Evolutionary conservation across 352 stramenopile species (phyloP), one percentile per base, ranked within the genome.

Genomic region (Globisporangium mamillatum): DNA sequence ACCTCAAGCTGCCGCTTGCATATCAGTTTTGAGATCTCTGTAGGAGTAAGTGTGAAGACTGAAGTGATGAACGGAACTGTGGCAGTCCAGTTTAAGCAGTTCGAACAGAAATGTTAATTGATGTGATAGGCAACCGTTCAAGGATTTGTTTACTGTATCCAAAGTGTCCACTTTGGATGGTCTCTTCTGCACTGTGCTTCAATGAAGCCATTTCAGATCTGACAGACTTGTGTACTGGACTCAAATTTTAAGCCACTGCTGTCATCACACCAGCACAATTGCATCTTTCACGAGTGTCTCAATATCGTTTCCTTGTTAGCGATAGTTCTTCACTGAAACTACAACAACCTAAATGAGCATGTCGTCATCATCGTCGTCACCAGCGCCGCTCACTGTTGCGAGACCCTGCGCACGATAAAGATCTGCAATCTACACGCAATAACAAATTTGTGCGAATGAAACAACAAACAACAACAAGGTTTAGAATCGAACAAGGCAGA

Each of bases 351-450:
- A 93, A 68, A 93, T 91, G 44, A 93, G 79, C 78, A 92, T 89
- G 67, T 91, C 83, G 38, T 88, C 81, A 25, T 86, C 85, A n/a
- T 90, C 86, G 22, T 90, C 86, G 16, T 94, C 84, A 1, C 80
- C 84, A 8, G 71, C 83, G 22, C 79, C 81, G 24, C 70, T 76
- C 60, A 91, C 77, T 27, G 80, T 91, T 10, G 82, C 77, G n/a
- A 94, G 77, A 2, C 88, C 88, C 67, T 95, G 88, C 8, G 86
- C 84, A 57, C 75, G 75, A 70, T 94, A 95, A 69, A 95, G 68
- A 57, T 95, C 88, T 24, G 86, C 88, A 72, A 95, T 90, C 83
- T 94, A 52, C n/a, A 68, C 12, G 65, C 56, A 58, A 10, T 24
- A 62, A 41, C 16, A 57, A 7, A 66, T 44, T 65, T 22, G 41